Base-by-base conservation (phyloP, 2,329 filamentous ascomycete species). In the Delphinella strobiligena region DNA sequence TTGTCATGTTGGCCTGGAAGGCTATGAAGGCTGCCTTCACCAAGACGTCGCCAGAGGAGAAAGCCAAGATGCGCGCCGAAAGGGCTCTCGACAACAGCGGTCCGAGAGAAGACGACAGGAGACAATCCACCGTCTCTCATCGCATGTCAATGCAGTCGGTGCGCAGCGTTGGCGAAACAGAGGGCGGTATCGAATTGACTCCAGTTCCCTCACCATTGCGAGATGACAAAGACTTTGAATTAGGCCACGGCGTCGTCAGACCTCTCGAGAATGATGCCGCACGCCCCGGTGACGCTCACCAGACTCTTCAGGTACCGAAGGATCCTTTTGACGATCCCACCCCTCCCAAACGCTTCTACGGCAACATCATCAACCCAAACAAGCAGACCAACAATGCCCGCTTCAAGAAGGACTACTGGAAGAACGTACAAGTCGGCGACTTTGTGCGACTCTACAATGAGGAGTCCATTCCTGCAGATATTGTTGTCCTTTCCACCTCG, bases 401-500 rank as follows among this genome's bases (percentile, higher is more conserved):
- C 17, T 98, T 98, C 63, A 89, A 93, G 60, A 83, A 81, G 51
- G 88, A 95, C 54, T 79, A 78, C 32, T 98, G 91, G 91, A 98
- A 98, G 63, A 93, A 79, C 52, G 72, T 98, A 11, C 80, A 88
- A 52, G 91, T 98, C 7, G 91, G 91, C 35, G 91, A 98, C 60
- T 96, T 94, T 61, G 81, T 98, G 40, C 85, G 93, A 49, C 75
- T 98, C 37, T 96, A 95, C 64, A 95, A 93, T 53, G 83, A 94
- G 49, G 91, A 98, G 54, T 87, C 93, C 51, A 77, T 98, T 17
- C 93, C 91, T 1, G 89, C 91, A 35, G 91, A 98, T 61, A 69
- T 98, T 34, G 80, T 96, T 35, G 82, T 98, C 32, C 65, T 98
- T 17, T 84, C 91, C 2, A 96, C 91, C 0, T 94, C 91, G 2